phyloP scores from a whole-genome alignment of 2,329 filamentous ascomycete genomes.

The Fusarium xylarioides region DNA sequence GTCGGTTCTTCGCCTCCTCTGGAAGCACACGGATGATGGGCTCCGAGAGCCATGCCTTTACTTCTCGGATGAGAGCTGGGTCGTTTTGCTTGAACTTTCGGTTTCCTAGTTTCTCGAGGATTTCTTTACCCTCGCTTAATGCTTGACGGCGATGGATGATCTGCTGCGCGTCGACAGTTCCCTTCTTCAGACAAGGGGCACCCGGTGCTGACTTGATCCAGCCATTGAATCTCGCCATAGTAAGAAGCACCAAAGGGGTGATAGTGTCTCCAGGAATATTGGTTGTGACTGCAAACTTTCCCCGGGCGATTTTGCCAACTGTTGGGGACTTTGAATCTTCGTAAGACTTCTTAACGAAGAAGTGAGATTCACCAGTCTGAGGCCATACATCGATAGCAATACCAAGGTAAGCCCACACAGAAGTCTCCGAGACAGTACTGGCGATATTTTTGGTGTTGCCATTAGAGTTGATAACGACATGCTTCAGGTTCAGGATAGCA shows the following conservation, averaged over 20 bases:
- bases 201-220: neutral
- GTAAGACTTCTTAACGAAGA: neutral
- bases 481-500: neutral
- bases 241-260: neutral
- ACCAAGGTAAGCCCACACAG: conserved; percentile 1
- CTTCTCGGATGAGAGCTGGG: neutral
- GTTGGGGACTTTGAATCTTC: neutral
- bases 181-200: neutral
- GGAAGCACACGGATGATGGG: neutral
- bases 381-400: neutral
- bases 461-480: neutral
- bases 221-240: neutral
- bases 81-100: neutral
- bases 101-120: conserved; percentile 2
- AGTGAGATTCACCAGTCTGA: neutral
- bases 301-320: neutral
- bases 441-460: neutral
- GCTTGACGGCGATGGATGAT: neutral
- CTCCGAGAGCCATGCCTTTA: neutral
- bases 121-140: neutral
- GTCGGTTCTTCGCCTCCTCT: conserved; percentile 3
- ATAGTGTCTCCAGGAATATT: neutral
- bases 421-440: neutral
- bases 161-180: neutral
- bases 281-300: neutral